Evolutionary conservation across 495 filamentous ascomycete species (phyloP), one percentile per base, ranked within the genome.

Genomic region (Tricharina praecox): DNA sequence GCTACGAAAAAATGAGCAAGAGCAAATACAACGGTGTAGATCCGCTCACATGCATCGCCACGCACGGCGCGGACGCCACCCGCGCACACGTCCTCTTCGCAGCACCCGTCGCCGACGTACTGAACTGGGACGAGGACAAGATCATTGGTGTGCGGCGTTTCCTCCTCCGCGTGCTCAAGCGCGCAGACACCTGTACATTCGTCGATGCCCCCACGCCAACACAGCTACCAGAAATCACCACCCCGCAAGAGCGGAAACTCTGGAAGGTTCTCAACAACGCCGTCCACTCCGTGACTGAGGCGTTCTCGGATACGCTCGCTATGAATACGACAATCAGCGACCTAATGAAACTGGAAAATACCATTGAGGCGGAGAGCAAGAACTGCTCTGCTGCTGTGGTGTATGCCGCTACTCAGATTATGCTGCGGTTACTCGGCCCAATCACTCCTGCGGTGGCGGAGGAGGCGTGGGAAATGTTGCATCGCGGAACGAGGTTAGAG

Each of bases 1-100:
- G 74, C 0, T 92, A 74, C 48, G 83, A 93, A 63, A 93, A 93
- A 55, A 93, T 93, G 85, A 87, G 81, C n/a, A 93, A 93, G 63
- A 88, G 82, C 48, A 93, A 93, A 56, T 70, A 90, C 64, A 93
- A 93, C 58, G 85, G 85, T 24, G 81, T 92, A n/a, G 84, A 93
- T 56, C 85, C 85, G 0, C 73, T 70, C 0, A 62, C 55, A 0
- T 82, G 81, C 50, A 81, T 86, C 34, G 58, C 66, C 0, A 75
- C 73, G 47, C 79, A 87, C 50, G 85, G 85, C 16, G 81, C 85
- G 0, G 85, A 93, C 58, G 79, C 81, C 0, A 90, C 81, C 3
- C 71, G 85, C 37, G 83, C 84, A 1, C 85, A 93, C 55, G 77
- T 93, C 42, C 69, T 93, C 10, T 93, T 93, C 66, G 78, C 83